phyloP scores from a whole-genome alignment of 139 green algal genomes.

The Axilococcus clingmanii region DNA sequence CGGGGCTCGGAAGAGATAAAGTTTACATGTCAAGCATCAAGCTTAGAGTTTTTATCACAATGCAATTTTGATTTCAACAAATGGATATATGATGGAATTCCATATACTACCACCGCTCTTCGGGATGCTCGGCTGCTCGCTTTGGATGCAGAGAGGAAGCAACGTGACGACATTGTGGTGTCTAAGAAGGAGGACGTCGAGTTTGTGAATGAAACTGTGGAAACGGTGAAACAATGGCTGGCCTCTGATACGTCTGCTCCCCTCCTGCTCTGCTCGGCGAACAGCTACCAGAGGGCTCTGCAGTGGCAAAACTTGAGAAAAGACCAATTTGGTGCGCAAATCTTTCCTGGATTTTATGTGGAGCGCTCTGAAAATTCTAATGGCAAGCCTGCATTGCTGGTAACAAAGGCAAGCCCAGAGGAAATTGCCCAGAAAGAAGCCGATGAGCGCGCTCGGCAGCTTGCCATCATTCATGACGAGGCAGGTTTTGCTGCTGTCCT shows the following conservation, averaged over 20 bases:
- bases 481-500: conserved; percentile 42
- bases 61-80: conserved; percentile 82
- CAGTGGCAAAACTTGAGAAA: conserved; percentile 49
- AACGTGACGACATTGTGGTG: conserved; percentile 18
- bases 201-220: conserved; percentile 22
- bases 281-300: conserved; percentile 45
- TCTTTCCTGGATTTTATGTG: conserved; percentile 34
- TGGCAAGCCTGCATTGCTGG: conserved; percentile 12
- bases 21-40: conserved; percentile 57
- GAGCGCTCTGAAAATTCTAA: conserved; percentile 5
- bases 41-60: conserved; percentile 51
- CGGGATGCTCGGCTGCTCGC: conserved; percentile 14
- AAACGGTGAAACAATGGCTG: conserved; percentile 39
- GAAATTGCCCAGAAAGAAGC: conserved; percentile 16
- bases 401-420: conserved; percentile 15
- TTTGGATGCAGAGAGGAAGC: neutral
- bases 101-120: conserved; percentile 38
- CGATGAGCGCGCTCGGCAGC: conserved; percentile 10
- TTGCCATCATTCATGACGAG: conserved; percentile 20
- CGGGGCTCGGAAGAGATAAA: conserved; percentile 22
- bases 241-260: neutral
- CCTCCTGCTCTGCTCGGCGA: conserved; percentile 35
- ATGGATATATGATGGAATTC: conserved; percentile 55
- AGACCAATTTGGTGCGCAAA: conserved; percentile 17
- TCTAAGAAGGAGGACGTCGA: conserved; percentile 27